Evolutionary conservation across 257 asterid species (phyloP), one percentile per base, ranked within the genome.

Genomic region (Solanum bulbocastanum): DNA sequence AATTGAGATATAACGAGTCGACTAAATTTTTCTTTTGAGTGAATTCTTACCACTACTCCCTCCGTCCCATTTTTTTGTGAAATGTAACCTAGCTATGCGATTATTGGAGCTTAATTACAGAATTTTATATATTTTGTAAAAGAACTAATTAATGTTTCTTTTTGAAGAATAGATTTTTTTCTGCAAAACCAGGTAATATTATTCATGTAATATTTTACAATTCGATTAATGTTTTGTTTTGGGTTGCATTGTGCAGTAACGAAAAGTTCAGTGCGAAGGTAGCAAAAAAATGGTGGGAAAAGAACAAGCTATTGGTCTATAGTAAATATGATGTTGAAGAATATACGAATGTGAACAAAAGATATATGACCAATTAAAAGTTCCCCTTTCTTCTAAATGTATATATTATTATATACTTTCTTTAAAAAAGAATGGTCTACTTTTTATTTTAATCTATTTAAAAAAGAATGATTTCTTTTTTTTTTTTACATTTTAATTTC

Each of bases 241-340:
- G 33, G 52, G 52, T 46, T 71, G 39, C 42, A 58, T 87, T 88
- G 83, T 91, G 91, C 90, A 92, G 94, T 84, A 92, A 89, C 86
- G 91, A 87, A 84, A 88, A 84, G 78, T 91, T 89, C 85, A 76
- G 84, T 1, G 92, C 87, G 60, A 89, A 82, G 65, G 93, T 88
- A 85, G 94, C 94, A 12, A 86, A 91, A 87, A 89, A 88, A 78
- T 92, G 93, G 92, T 92, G 94, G 94, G 88, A 91, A 60, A 92
- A 92, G 87, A 92, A 92, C 88, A 93, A 90, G 44, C 87, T 16
- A 16, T 30, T 66, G 49, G 92, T 91, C 49, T 88, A 90, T 87
- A 86, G 87, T 49, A 81, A 78, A 65, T 89, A 89, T 81, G 89
- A 87, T 49, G 87, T 91, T 39, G 93, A 90, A 25, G 89, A 84